phyloP scores from a whole-genome alignment of 1,284 basidiomycete genomes.

The Dichomitus squalens region DNA sequence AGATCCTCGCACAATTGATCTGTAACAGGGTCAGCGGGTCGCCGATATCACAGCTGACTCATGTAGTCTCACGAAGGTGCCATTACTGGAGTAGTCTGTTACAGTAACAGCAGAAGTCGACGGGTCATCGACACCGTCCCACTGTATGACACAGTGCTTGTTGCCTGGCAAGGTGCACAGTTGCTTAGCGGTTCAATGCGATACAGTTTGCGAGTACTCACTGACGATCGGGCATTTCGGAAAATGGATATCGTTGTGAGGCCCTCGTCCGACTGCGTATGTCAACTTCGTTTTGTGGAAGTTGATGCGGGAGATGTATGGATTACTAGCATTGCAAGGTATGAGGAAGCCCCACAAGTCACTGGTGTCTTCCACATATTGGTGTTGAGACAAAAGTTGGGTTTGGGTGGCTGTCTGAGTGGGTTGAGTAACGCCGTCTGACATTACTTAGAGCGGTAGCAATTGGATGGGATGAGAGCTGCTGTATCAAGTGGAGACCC shows the following conservation, averaged over 20 bases:
- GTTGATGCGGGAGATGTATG: constrained; percentile 1
- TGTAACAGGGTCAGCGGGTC: constrained; percentile 31
- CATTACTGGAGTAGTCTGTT: constrained; percentile 79
- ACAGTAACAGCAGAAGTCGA: constrained; percentile 60
- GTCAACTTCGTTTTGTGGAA: background rate
- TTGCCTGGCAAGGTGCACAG: constrained; percentile 50
- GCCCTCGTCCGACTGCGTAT: constrained; percentile 1
- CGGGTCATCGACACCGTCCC: constrained; percentile 57
- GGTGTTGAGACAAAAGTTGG: background rate
- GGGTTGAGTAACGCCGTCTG: background rate
- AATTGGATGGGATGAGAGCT: background rate
- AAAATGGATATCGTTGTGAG: constrained; percentile 2
- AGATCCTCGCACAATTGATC: constrained; percentile 71
- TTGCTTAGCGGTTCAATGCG: background rate
- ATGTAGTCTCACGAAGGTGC: constrained; percentile 70
- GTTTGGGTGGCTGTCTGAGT: constrained; percentile 5
- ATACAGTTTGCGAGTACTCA: background rate
- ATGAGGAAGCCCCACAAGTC: constrained; percentile 6
- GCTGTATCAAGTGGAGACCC: background rate
- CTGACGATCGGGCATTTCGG: background rate
- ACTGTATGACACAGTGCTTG: constrained; percentile 59
- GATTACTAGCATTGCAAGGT: constrained; percentile 1
- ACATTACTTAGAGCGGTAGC: background rate
- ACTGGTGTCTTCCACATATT: background rate
- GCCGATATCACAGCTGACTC: constrained; percentile 3